Evolutionary conservation across 1,284 basidiomycete genomes (phyloP).

Genomic region (Ganoderma lingzhi): DNA sequence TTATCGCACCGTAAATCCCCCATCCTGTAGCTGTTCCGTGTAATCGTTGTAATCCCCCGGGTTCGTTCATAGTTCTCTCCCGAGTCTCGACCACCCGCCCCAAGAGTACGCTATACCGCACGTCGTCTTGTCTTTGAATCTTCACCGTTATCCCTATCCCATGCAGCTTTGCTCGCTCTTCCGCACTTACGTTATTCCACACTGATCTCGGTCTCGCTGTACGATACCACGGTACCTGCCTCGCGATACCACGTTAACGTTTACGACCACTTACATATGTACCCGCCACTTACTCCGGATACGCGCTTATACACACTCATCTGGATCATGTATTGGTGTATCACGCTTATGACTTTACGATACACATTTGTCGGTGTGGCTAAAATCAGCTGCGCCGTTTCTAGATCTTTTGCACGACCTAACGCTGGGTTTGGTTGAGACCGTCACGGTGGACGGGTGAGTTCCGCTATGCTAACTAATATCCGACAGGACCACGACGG

Average conservation of each 20-base stretch:
- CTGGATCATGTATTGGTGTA: not conserved
- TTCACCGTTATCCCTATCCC: not conserved
- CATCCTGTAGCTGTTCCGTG: constrained; percentile 13
- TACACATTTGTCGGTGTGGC: not conserved
- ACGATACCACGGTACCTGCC: not conserved
- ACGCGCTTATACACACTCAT: not conserved
- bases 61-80: not conserved
- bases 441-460: too few species aligned
- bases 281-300: not conserved
- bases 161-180: not conserved
- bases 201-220: not conserved
- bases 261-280: not conserved
- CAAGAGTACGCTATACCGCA: constrained; percentile 23
- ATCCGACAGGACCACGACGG: too few species aligned
- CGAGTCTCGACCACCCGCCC: not conserved
- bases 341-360: not conserved
- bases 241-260: not conserved
- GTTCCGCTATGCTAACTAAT: too few species aligned
- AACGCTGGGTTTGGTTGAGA: too few species aligned
- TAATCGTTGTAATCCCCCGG: constrained; percentile 15
- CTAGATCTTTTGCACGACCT: too few species aligned
- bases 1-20: constrained; percentile 3
- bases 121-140: not conserved
- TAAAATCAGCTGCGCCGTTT: too few species aligned
- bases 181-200: constrained; percentile 1